phyloP scores from a whole-genome alignment of 2,329 filamentous ascomycete genomes.

The Setomelanomma holmii region DNA sequence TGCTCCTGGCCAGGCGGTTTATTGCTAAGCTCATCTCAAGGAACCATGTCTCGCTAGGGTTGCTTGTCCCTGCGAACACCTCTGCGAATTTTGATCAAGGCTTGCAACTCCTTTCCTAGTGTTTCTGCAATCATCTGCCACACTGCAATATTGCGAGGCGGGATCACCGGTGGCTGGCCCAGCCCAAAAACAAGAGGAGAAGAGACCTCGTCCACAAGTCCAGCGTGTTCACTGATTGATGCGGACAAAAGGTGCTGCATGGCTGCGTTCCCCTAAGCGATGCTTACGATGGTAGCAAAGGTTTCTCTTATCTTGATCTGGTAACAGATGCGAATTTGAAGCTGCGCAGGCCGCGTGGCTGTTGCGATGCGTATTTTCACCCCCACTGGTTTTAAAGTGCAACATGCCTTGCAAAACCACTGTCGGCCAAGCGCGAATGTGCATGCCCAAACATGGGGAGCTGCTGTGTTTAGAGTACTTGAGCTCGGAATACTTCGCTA shows the following conservation, averaged over 20 bases:
- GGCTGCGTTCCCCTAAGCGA: background rate
- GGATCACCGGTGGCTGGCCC: background rate
- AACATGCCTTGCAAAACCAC: background rate
- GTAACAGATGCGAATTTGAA: background rate
- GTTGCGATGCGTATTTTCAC: too few relatives aligned
- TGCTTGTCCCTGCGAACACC: background rate
- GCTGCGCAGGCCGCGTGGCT: too few relatives aligned
- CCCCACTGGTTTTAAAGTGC: too few relatives aligned
- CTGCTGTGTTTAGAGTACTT: too few relatives aligned
- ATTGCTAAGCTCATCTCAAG: constrained; percentile 19
- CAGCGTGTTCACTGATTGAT: too few relatives aligned
- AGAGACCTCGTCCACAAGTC: too few relatives aligned
- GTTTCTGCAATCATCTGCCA: background rate
- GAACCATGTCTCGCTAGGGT: background rate
- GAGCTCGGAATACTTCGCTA: too few relatives aligned
- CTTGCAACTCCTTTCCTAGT: background rate
- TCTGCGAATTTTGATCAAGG: too few relatives aligned
- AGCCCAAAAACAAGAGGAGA: background rate
- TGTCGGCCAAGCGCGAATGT: too few relatives aligned
- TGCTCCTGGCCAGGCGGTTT: constrained; percentile 11
- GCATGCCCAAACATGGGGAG: too few relatives aligned
- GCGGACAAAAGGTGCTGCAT: too few relatives aligned
- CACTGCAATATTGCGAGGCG: background rate
- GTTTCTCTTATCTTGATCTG: background rate
- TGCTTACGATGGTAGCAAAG: background rate